These are phyloP conservation scores for Aspergillus homomorphus DNA, from an alignment of 495 filamentous ascomycete species.

Conservation along the genomic window DNA sequence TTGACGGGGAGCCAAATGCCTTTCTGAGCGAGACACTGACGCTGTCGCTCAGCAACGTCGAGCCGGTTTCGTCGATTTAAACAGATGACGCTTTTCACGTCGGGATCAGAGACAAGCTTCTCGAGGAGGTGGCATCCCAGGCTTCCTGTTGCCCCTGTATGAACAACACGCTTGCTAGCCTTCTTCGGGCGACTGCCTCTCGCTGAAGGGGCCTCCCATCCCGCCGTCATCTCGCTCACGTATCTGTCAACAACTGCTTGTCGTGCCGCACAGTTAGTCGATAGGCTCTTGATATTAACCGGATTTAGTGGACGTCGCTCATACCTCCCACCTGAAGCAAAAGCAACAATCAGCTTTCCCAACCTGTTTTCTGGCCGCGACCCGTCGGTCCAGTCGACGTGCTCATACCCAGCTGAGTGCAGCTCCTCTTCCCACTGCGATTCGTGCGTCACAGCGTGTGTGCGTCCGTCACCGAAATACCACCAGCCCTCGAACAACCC, in stretches of 20 bases:
- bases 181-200: background rate
- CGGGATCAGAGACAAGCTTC: slow-evolving; percentile 7
- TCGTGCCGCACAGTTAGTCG: background rate
- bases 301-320: background rate
- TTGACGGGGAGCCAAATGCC: slow-evolving; percentile 41
- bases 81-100: slow-evolving; percentile 2
- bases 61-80: background rate
- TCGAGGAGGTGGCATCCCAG: slow-evolving; percentile 43
- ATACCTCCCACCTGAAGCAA: background rate
- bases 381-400: background rate
- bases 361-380: background rate
- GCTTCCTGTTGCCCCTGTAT: slow-evolving; percentile 50
- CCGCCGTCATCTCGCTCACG: background rate
- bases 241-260: background rate
- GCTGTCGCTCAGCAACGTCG: background rate
- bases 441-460: slow-evolving; percentile 27
- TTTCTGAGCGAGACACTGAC: slow-evolving; percentile 28
- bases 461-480: slow-evolving; percentile 46
- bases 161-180: slow-evolving; percentile 24
- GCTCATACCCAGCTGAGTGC: background rate
- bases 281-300: background rate
- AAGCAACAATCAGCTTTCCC: background rate
- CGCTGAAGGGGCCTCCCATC: background rate
- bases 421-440: background rate
- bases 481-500: slow-evolving; percentile 54